Evolutionary conservation across 108 stramenopile genomes (phyloP), one percentile per base, ranked within the genome.

Genomic region (Skeletonema tropicum): DNA sequence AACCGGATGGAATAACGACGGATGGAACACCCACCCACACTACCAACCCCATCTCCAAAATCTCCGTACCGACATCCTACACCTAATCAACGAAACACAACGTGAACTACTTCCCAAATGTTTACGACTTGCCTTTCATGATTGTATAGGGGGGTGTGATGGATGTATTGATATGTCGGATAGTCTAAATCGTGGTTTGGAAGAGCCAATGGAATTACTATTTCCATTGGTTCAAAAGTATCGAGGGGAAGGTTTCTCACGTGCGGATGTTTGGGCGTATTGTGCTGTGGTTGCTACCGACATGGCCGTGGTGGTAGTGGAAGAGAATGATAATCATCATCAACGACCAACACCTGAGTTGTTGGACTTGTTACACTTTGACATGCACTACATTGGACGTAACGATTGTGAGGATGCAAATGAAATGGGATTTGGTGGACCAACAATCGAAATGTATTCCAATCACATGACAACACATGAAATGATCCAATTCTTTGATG

Each of bases 211-310:
- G 32, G 64, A 81, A 48, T 80, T 83, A 17, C 46, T 89, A n/a
- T 38, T 48, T 25, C 32, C 65, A 0, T 19, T 89, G 60, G 86
- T 86, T 0, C 41, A 72, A 45, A 42, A 48, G 19, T 82, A 78
- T 48, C 39, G 14, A 25, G 57, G 64, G 23, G 38, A 21, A 19
- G n/a, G n/a, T n/a, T 64, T 67, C 19, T 80, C 82, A 6, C 74
- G 85, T 9, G 86, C 88, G 1, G 88, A 89, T 58, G 75, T 89
- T 71, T 87, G 88, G 88, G 75, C 79, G 52, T 55, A 86, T 21
- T 74, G 79, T 42, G 80, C 79, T 6, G 42, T 89, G 7, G 73
- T 81, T 7, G 85, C 75, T 19, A 74, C 85, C 12, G 86, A 86
- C 48, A 58, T 70, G n/a, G 66, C 82, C 15, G 69, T 70, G 11